Evolutionary conservation across 441 rosid genomes (phyloP).

Genomic region (Gossypium lobatum): DNA sequence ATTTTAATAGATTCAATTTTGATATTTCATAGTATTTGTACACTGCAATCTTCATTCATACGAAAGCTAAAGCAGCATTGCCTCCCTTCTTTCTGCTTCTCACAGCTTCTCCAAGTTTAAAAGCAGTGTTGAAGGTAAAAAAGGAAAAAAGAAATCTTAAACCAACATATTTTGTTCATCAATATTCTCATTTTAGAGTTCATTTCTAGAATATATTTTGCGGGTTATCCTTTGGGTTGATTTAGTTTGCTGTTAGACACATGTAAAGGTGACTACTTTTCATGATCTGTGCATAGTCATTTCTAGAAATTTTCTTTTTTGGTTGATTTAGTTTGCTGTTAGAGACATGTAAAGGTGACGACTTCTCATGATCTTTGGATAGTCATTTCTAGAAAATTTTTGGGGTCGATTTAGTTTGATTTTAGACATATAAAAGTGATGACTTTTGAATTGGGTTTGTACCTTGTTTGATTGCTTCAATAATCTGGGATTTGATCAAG

Average conservation of each 20-base stretch:
- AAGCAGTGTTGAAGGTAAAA: not conserved
- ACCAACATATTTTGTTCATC: not conserved
- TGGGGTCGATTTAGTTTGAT: not conserved
- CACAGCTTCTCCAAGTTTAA: not conserved
- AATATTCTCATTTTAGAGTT: not conserved
- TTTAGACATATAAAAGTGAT: not conserved
- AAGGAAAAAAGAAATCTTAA: not conserved
- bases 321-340: not conserved
- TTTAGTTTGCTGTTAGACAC: not conserved
- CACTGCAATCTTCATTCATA: not conserved
- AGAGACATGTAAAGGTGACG: not conserved
- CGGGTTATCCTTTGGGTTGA: not conserved
- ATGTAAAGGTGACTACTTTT: not conserved
- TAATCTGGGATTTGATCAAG: not conserved
- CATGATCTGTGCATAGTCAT: too few relatives aligned
- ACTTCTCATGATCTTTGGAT: not conserved
- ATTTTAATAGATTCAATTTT: not conserved
- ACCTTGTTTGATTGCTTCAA: not conserved
- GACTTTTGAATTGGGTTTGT: conserved; percentile 2
- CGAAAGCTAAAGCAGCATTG: not conserved
- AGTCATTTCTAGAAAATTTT: too few relatives aligned
- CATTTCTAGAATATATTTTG: not conserved
- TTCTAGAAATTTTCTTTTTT: not conserved
- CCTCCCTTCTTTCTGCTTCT: not conserved
- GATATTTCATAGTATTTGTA: not conserved